Base-by-base conservation (phyloP, 208 protist genomes). In the Acanthamoeba castellanii region DNA sequence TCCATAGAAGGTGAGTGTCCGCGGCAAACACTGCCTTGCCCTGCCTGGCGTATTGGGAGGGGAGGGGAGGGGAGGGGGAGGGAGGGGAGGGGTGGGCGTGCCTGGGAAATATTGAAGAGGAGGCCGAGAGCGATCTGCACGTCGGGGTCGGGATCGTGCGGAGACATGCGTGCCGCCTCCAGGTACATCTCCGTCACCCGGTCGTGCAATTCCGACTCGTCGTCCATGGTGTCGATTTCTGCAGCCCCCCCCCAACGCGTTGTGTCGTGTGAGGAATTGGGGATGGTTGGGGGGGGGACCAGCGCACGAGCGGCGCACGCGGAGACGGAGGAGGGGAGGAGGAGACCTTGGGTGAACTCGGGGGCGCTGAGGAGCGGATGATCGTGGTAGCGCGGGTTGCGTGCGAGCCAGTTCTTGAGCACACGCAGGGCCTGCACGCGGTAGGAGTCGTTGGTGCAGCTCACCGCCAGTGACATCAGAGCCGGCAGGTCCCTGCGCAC, bases 81-180 rank as follows among this genome's bases (percentile, higher is more conserved):
- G 16, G 76, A 85, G 76, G 37, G 76, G 16, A 18, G 13, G 76
- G 18, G 76, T 57, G n/a, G 50, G 13, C 27, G 42, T 27, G 32
- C 81, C 81, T 88, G 93, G 0, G 92, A 95, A 52, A 97, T 94
- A 55, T 97, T 97, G 66, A 96, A 97, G 3, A 97, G 64, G 32
- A 97, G 50, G 66, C 97, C 97, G 0, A 97, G 78, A 27, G 72
- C 96, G 25, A 95, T 95, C 94, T 97, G 97, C 4, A 97, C 95
- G 22, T 97, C 96, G 6, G 94, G 55, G 72, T 97, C 97, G 32
- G 95, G 95, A 11, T 95, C 47, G 42, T 78, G 59, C 22, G 96
- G 92, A 20, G 66, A 70, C 25, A 78, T n/a, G 20, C 95, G 76
- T 13, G 96, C 95, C 22, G 95, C 96, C 11, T 96, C 87, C 18